Evolutionary conservation across 1,284 basidiomycete species (phyloP), one percentile per base, ranked within the genome.

Genomic region (Cystobasidium slooffiae): DNA sequence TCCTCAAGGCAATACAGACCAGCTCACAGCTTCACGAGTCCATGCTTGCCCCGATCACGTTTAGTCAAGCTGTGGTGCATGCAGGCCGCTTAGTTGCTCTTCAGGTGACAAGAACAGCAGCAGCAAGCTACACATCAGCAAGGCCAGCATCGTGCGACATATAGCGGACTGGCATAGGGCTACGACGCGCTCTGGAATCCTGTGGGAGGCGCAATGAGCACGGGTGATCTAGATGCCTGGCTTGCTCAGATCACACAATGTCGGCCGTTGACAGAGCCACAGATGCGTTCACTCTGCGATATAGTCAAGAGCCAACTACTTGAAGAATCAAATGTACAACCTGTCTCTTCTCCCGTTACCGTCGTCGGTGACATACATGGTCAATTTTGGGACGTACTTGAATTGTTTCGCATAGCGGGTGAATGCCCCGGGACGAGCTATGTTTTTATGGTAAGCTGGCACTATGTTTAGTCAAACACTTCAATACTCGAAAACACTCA

Each of bases 311-410:
- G 88, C 44, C 88, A 95, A 56, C 87, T 97, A 44, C 88, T 97
- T 81, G 95, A 97, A 82, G 95, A 97, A 83, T 91, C 90, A 76
- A 98, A 97, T 81, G 95, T 97, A 68, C 94, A 96, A 80, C 93
- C 93, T 14, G 93, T 97, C 47, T 90, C 89, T 20, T 90, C 88
- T 68, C 95, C 94, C 0, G 93, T 96, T 24, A 95, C 93, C 0
- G 91, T 96, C 72, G 95, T 93, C 81, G 93, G 93, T 22, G 94
- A 96, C 82, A 94, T 97, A 63, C 94, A 96, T 80, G 94, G 94
- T 24, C 94, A 97, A 83, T 94, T 97, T 82, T 97, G 93, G 93
- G 94, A 97, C 81, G 85, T 97, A 24, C 84, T 95, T 20, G 94
- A 98, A 84, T 85, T 98, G 46, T 85, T 98, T 78, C 84, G 93